A percentile compares a stretch with the other conserved stretches of the same genome.
Evolutionary conservation across 768 basidiomycete species (phyloP).

Genomic region (Leccinum incarnatum): DNA sequence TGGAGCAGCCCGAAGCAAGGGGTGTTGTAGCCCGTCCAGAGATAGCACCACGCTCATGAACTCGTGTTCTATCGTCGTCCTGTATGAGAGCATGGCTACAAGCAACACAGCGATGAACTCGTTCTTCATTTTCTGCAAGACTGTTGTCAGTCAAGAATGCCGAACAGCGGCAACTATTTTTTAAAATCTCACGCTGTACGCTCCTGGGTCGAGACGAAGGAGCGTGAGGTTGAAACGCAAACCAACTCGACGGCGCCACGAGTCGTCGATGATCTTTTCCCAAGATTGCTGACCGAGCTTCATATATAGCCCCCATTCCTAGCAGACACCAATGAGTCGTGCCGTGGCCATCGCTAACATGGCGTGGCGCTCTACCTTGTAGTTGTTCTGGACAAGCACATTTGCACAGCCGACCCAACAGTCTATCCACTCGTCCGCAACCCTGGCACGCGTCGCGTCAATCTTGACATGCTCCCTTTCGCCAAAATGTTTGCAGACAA

Average conservation of each 20-base stretch:
- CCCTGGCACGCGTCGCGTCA: conserved; percentile 24
- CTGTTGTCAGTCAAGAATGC: neutral
- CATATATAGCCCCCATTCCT: conserved; percentile 66
- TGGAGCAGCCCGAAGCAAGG: conserved; percentile 41
- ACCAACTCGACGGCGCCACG: conserved; percentile 56
- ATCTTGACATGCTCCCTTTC: conserved; percentile 25
- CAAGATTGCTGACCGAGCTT: conserved; percentile 51
- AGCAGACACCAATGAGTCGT: neutral
- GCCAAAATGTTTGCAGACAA: conserved; percentile 49
- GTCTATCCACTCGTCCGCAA: conserved; percentile 58
- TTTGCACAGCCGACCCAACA: conserved; percentile 74
- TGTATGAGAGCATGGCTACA: conserved; percentile 46
- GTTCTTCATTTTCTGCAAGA: conserved; percentile 42
- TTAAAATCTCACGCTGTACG: conserved; percentile 50
- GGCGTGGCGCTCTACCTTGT: conserved; percentile 35
- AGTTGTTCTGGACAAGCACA: conserved; percentile 52
- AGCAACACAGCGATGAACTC: conserved; percentile 55
- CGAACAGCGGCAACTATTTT: neutral
- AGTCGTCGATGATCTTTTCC: conserved; percentile 50
- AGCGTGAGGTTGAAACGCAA: conserved; percentile 58
- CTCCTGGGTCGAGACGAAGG: conserved; percentile 55
- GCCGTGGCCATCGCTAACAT: neutral
- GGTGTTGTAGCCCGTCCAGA: conserved; percentile 55
- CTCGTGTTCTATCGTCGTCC: conserved; percentile 54
- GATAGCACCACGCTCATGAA: conserved; percentile 57